These are phyloP conservation scores for Barnettozyma siamensis DNA, from an alignment of 805 yeast species.

Conservation along the genomic window DNA sequence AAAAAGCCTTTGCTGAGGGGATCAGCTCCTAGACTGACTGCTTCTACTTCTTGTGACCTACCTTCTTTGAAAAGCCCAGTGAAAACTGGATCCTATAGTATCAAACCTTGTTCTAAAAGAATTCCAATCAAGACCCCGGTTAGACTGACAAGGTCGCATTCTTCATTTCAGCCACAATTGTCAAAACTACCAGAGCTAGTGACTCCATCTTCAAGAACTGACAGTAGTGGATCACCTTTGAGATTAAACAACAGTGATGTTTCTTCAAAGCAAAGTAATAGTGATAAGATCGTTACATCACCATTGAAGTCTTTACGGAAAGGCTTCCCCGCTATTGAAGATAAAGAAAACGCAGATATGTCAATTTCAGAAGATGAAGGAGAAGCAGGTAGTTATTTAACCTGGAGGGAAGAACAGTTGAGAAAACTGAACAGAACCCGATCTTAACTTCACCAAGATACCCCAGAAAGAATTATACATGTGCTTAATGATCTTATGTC, in stretches of 20 bases:
- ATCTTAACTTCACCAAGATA: no score
- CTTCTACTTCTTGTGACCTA: conserved; percentile 13
- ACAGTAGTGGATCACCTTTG: conserved; percentile 13
- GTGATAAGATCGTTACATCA: conserved; percentile 19
- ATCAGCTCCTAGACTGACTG: conserved; percentile 9
- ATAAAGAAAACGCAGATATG: conserved; percentile 16
- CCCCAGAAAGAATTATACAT: no score
- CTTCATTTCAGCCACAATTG: conserved; percentile 21
- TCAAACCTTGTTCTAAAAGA: conserved; percentile 9
- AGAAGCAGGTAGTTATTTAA: conserved; percentile 14
- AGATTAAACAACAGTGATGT: conserved; percentile 12
- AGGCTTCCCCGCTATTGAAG: conserved; percentile 1
- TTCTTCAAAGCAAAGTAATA: conserved; percentile 3
- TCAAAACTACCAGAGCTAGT: conserved; percentile 13
- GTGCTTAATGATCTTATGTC: no score
- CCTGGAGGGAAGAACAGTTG: conserved; percentile 25
- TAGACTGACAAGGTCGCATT: conserved; percentile 16
- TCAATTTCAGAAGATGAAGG: conserved; percentile 17
- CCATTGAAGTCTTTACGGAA: conserved; percentile 22
- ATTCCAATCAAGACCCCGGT: conserved; percentile 9
- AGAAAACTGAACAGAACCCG: conserved; percentile 22
- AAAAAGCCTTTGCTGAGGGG: conserved; percentile 12
- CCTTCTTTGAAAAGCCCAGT: conserved; percentile 14
- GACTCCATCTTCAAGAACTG: conserved; percentile 10
- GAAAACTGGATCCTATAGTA: conserved; percentile 6